Evolutionary conservation across 768 basidiomycete species (phyloP).

Genomic region (Pleurotus djamor): DNA sequence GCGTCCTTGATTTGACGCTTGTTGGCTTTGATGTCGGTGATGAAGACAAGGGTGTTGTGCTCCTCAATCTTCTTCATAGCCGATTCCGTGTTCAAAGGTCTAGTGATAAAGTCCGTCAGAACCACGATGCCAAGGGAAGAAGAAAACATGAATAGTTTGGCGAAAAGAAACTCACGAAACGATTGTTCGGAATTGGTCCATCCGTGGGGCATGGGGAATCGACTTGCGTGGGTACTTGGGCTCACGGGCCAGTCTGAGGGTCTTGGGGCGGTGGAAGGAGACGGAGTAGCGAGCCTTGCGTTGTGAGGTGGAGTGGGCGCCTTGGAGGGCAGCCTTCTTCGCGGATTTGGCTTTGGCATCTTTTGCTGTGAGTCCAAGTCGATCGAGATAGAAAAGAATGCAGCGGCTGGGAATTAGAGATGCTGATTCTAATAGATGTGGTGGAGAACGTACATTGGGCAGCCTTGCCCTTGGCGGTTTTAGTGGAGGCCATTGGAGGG

Average conservation of each 20-base stretch:
- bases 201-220: conserved; percentile 86
- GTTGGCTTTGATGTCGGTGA: conserved; percentile 93
- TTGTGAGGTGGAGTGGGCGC: conserved; percentile 67
- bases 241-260: conserved; percentile 76
- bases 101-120: conserved; percentile 20
- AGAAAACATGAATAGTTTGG: background rate
- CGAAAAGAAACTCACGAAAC: conserved; percentile 61
- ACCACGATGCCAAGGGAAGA: background rate
- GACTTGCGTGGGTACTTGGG: conserved; percentile 97
- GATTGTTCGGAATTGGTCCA: conserved; percentile 97
- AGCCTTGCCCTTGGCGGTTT: conserved; percentile 7
- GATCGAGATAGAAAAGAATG: conserved; percentile 19
- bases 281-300: conserved; percentile 86
- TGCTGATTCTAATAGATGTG: background rate
- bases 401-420: background rate
- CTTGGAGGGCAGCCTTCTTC: conserved; percentile 95
- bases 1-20: conserved; percentile 99
- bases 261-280: conserved; percentile 96
- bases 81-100: conserved; percentile 90
- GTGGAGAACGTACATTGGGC: conserved; percentile 4
- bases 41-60: conserved; percentile 98
- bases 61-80: conserved; percentile 99
- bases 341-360: conserved; percentile 85
- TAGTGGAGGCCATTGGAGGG: conserved; percentile 1
- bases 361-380: conserved; percentile 26